These are phyloP conservation scores for Lenwebbia sp. DNA, from an alignment of 345 rosid species.

Conservation along the genomic window DNA sequence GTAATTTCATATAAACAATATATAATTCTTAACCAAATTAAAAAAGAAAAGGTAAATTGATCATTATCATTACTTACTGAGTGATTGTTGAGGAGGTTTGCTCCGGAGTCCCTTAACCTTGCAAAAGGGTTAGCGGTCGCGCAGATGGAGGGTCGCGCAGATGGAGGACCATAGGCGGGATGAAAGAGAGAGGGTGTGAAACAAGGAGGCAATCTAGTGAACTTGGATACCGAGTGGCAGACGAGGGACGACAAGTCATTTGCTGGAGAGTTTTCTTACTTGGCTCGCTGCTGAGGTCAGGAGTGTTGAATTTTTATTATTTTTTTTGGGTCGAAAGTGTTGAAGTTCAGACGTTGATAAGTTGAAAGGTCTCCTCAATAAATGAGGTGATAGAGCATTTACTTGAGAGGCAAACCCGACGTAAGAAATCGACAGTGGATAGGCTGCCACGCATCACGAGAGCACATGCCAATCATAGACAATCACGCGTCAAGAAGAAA, in stretches of 20 bases:
- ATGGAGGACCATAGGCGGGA: neutral
- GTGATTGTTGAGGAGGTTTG: neutral
- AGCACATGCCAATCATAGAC: neutral
- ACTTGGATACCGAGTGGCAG: neutral
- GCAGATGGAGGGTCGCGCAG: neutral
- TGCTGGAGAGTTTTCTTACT: neutral
- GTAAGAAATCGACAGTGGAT: too few species aligned
- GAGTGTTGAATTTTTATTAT: neutral
- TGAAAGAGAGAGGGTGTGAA: neutral
- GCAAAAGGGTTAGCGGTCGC: neutral
- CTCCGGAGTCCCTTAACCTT: neutral
- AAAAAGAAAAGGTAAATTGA: too few species aligned
- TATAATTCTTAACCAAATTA: too few species aligned
- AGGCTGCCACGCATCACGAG: neutral
- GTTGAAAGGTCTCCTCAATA: neutral
- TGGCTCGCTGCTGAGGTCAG: neutral
- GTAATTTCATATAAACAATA: neutral
- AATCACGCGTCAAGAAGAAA: neutral
- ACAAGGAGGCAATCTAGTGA: neutral
- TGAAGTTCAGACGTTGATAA: neutral
- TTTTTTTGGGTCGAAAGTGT: too few species aligned
- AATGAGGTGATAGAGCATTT: neutral
- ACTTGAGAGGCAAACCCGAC: neutral
- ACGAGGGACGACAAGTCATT: neutral
- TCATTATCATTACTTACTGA: neutral